Evolutionary conservation across 2,329 filamentous ascomycete genomes (phyloP).

Genomic region (Talaromyces sp.): DNA sequence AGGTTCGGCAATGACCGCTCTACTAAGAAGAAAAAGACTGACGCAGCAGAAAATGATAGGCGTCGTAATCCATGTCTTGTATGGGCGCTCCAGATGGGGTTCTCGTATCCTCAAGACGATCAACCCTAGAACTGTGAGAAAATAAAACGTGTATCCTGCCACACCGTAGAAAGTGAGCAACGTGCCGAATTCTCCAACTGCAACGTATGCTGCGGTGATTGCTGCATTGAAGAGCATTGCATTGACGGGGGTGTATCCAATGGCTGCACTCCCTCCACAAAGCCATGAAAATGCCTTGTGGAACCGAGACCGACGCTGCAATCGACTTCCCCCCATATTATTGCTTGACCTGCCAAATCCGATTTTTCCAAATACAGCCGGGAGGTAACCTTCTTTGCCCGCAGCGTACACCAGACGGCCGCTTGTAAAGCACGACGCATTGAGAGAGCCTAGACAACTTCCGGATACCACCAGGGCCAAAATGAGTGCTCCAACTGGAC

Average conservation of each 20-base stretch:
- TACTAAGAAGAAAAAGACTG: slow-evolving; percentile 80
- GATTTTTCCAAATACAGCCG: slow-evolving; percentile 73
- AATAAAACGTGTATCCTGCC: slow-evolving; percentile 96
- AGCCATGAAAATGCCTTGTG: slow-evolving; percentile 56
- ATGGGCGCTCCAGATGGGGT: slow-evolving; percentile 81
- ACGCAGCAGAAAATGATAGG: slow-evolving; percentile 99
- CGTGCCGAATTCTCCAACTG: slow-evolving; percentile 84
- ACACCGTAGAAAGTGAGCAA: slow-evolving; percentile 96
- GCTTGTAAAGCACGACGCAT: slow-evolving; percentile 89
- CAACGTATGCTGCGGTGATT: slow-evolving; percentile 70
- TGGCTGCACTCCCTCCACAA: slow-evolving; percentile 68
- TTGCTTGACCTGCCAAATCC: slow-evolving; percentile 53
- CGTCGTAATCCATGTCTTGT: slow-evolving; percentile 93
- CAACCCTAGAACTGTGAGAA: slow-evolving; percentile 85
- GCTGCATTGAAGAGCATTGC: slow-evolving; percentile 76
- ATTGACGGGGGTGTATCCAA: slow-evolving; percentile 92
- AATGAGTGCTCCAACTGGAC: slow-evolving; percentile 71
- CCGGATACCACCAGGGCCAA: slow-evolving; percentile 85
- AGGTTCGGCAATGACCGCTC: slow-evolving; percentile 86
- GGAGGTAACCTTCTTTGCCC: slow-evolving; percentile 91
- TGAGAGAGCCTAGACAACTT: slow-evolving; percentile 90
- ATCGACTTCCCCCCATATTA: slow-evolving; percentile 27
- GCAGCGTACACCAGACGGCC: slow-evolving; percentile 89
- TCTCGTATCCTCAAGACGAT: slow-evolving; percentile 86
- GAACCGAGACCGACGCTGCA: slow-evolving; percentile 50